Evolutionary conservation across 768 basidiomycete genomes (phyloP).

Genomic region (Auricularia auricula-judae): DNA sequence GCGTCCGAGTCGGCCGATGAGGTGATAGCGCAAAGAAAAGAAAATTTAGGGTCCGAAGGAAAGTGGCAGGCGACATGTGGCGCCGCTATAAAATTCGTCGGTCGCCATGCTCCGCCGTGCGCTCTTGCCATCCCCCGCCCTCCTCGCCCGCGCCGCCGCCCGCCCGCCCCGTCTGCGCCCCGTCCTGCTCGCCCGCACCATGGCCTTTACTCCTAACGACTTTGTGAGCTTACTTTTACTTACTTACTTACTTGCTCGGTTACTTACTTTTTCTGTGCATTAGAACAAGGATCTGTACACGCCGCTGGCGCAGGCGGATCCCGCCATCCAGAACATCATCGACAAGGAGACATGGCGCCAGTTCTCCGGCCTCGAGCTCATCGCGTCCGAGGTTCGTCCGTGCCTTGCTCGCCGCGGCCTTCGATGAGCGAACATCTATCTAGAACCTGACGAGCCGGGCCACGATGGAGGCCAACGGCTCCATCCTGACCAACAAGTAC

Average conservation of each 20-base stretch:
- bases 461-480: conserved; percentile 97
- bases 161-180: not conserved
- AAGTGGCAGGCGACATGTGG: not conserved
- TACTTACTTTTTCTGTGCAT: not conserved
- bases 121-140: not conserved
- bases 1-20: no score
- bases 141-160: not conserved
- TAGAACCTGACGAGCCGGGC: conserved; percentile 95
- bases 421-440: not conserved
- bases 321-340: conserved; percentile 93
- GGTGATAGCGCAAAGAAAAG: not conserved
- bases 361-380: conserved; percentile 94
- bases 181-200: not conserved
- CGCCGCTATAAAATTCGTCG: not conserved
- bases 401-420: conserved; percentile 4
- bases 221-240: not conserved
- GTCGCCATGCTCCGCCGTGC: not conserved
- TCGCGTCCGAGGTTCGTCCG: conserved; percentile 82
- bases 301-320: conserved; percentile 83
- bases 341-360: conserved; percentile 99
- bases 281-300: conserved; percentile 90
- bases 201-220: not conserved
- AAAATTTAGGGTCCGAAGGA: not conserved
- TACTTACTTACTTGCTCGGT: not conserved
- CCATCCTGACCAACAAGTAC: conserved; percentile 98